A percentile compares a stretch with the other conserved stretches of the same genome.
Evolutionary conservation across 495 filamentous ascomycete species (phyloP).

Genomic region (Emericellopsis terricola): DNA sequence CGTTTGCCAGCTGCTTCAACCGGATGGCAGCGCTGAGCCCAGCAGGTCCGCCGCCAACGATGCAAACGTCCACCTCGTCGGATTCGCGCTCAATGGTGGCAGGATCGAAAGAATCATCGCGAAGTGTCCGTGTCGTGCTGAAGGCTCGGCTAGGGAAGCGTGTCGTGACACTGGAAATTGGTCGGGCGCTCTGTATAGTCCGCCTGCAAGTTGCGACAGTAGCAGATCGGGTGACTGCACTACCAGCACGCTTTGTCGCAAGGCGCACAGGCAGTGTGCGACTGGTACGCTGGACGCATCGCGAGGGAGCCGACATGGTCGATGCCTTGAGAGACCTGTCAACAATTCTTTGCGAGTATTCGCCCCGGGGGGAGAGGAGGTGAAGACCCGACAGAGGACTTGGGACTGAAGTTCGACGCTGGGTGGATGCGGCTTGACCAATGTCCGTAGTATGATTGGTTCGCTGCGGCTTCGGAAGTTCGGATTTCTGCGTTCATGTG

Average conservation of each 20-base stretch:
- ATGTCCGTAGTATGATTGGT: no score
- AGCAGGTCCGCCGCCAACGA: slow-evolving; percentile 87
- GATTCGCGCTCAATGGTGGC: slow-evolving; percentile 62
- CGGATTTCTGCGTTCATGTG: no score
- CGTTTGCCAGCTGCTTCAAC: slow-evolving; percentile 87
- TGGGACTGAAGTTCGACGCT: no score
- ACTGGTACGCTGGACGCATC: slow-evolving; percentile 2
- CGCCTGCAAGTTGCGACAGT: no score
- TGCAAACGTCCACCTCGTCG: slow-evolving; percentile 90
- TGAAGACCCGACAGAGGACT: no score
- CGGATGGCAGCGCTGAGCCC: slow-evolving; percentile 87
- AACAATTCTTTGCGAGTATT: background rate
- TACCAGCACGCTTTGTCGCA: background rate
- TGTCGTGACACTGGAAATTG: no score
- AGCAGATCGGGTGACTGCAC: no score
- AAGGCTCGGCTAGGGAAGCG: slow-evolving; percentile 5
- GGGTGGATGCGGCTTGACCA: no score
- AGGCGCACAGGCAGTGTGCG: background rate
- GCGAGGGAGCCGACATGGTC: slow-evolving; percentile 2
- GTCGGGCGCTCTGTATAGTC: no score
- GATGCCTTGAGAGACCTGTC: no score
- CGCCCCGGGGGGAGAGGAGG: background rate
- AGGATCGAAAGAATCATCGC: slow-evolving; percentile 53
- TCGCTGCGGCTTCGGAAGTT: no score
- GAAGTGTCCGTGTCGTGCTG: slow-evolving; percentile 23